Conservation (phyloP, 371 early-diverging fungal genomes). For the Lichtheimia corymbifera region DNA sequence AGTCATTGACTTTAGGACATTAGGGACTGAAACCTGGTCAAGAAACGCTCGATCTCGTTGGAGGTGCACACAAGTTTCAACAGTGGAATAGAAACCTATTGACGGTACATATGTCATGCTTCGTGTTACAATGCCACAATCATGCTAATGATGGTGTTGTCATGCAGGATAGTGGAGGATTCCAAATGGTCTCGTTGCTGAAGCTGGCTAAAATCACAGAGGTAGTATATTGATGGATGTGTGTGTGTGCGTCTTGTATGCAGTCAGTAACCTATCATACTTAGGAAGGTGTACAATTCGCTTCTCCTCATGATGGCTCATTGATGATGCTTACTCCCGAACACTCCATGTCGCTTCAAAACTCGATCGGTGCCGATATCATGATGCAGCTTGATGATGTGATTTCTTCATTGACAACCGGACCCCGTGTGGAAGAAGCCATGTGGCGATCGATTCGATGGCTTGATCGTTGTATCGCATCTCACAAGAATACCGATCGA, state of each 20-base stretch:
- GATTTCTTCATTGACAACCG: slow-evolving; percentile 83
- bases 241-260: not conserved
- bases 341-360: slow-evolving; percentile 91
- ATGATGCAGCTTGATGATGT: slow-evolving; percentile 99
- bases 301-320: slow-evolving; percentile 82
- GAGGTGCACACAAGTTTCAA: slow-evolving; percentile 90
- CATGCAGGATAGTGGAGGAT: slow-evolving; percentile 85
- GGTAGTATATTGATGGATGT: slow-evolving; percentile 15
- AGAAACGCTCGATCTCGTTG: slow-evolving; percentile 74
- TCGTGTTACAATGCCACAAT: not conserved
- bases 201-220: slow-evolving; percentile 88
- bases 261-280: too few relatives aligned
- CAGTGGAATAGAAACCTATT: slow-evolving; percentile 84
- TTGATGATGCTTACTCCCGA: slow-evolving; percentile 94
- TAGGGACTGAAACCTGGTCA: slow-evolving; percentile 68
- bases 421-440: slow-evolving; percentile 88
- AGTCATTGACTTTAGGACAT: not conserved
- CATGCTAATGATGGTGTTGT: not conserved
- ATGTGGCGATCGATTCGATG: slow-evolving; percentile 94
- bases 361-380: slow-evolving; percentile 95
- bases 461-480: slow-evolving; percentile 92
- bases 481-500: slow-evolving; percentile 70
- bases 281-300: slow-evolving; percentile 88
- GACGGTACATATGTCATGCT: slow-evolving; percentile 55
- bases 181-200: slow-evolving; percentile 93